These are phyloP conservation scores for Penicillium lagena DNA, from an alignment of 495 filamentous ascomycete species.

Conservation along the genomic window DNA sequence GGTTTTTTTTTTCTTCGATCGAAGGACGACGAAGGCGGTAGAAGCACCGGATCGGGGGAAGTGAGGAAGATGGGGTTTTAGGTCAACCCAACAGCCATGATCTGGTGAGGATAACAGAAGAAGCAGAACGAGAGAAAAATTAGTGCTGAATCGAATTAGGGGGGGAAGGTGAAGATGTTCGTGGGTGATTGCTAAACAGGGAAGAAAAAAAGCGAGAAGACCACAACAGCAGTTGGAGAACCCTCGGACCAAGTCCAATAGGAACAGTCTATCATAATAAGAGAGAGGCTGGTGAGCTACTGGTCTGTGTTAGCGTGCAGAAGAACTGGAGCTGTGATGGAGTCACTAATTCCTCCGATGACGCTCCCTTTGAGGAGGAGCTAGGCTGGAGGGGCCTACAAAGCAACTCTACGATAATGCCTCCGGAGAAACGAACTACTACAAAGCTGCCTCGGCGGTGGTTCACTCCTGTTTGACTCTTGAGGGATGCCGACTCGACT, in stretches of 20 bases:
- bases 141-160: no score
- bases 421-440: no score
- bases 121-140: no score
- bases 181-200: background rate
- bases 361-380: conserved; percentile 1
- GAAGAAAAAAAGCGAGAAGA: background rate
- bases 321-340: conserved; percentile 18
- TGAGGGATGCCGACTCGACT: conserved; percentile 1
- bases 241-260: no score
- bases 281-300: conserved; percentile 27
- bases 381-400: conserved; percentile 5
- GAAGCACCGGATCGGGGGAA: conserved; percentile 17
- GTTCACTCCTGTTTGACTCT: background rate
- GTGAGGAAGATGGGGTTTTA: background rate
- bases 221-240: background rate
- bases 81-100: no score
- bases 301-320: conserved; percentile 31
- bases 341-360: conserved; percentile 6
- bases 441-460: no score
- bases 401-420: conserved; percentile 7
- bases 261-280: conserved; percentile 9
- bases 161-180: no score
- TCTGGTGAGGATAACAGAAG: no score
- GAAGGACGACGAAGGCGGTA: conserved; percentile 45
- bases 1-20: conserved; percentile 28